Percentiles rank a stretch among this genome's conserved stretches.
Evolutionary conservation across 768 basidiomycete genomes (phyloP).

Genomic region (Boletus huronensis): DNA sequence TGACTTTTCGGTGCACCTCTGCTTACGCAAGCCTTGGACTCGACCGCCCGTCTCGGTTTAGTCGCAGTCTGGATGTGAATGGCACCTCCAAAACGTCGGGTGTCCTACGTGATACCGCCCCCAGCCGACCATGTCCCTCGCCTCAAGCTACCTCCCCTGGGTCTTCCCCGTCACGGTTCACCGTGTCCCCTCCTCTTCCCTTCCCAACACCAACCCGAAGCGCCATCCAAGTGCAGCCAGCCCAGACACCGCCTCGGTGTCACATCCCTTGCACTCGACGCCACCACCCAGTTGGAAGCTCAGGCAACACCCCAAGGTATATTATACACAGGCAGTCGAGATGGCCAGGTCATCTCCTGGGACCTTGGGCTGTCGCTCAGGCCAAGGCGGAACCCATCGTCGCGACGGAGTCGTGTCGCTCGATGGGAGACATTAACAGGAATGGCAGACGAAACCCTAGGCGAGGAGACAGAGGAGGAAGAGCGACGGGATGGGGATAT

Average conservation of each 20-base stretch:
- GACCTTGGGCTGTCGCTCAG: slow-evolving; percentile 70
- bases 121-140: slow-evolving; percentile 59
- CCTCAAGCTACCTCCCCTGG: slow-evolving; percentile 69
- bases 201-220: slow-evolving; percentile 25
- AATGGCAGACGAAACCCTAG: slow-evolving; percentile 68
- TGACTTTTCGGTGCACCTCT: not conserved
- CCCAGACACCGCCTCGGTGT: slow-evolving; percentile 88
- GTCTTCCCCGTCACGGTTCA: slow-evolving; percentile 59
- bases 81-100: slow-evolving; percentile 57
- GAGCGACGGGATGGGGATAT: slow-evolving; percentile 74
- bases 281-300: slow-evolving; percentile 72
- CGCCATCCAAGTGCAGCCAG: slow-evolving; percentile 34
- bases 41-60: not conserved
- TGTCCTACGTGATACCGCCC: slow-evolving; percentile 86
- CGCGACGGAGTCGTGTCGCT: slow-evolving; percentile 28
- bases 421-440: slow-evolving; percentile 84
- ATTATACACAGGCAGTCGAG: slow-evolving; percentile 84
- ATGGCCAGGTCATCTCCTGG: slow-evolving; percentile 86
- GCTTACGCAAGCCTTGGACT: slow-evolving; percentile 21
- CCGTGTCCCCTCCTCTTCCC: slow-evolving; percentile 64
- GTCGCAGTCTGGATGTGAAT: slow-evolving; percentile 27
- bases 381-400: slow-evolving; percentile 34
- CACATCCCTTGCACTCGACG: slow-evolving; percentile 83
- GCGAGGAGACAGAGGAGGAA: slow-evolving; percentile 64
- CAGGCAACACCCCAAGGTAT: slow-evolving; percentile 75